Percentiles rank a stretch among this genome's conserved stretches.
These are phyloP conservation scores for Polytrichum commune DNA, from an alignment of 225 moss, liverwort and hornwort genomes.

Conservation along the genomic window DNA sequence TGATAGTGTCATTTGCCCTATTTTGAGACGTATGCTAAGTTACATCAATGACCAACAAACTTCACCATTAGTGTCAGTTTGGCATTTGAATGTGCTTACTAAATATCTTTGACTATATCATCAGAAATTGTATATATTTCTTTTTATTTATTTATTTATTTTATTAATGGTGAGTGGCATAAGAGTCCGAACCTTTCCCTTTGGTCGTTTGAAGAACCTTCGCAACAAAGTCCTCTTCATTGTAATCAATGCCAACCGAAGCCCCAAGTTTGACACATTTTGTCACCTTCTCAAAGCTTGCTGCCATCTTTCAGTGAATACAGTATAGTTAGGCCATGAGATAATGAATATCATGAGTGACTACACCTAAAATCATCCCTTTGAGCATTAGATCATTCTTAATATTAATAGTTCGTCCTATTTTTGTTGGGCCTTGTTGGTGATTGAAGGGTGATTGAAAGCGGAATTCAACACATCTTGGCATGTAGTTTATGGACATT, in stretches of 20 bases:
- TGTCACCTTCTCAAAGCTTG: constrained; percentile 6
- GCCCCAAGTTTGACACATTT: constrained; percentile 44
- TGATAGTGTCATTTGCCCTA: too few relatives aligned
- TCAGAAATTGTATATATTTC: too few relatives aligned
- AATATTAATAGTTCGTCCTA: not conserved
- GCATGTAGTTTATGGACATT: too few relatives aligned
- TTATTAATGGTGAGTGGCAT: not conserved
- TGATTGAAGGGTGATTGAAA: not conserved
- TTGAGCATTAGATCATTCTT: not conserved
- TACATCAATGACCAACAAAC: too few relatives aligned
- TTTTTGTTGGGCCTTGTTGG: not conserved
- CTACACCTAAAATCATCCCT: not conserved
- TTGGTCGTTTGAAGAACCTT: constrained; percentile 30
- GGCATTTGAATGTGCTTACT: too few relatives aligned
- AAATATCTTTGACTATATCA: too few relatives aligned
- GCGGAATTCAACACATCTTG: not conserved
- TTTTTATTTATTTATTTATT: constrained; percentile 21
- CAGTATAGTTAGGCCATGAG: not conserved
- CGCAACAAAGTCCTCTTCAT: constrained; percentile 40
- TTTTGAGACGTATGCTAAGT: too few relatives aligned
- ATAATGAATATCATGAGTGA: not conserved
- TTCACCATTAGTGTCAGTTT: too few relatives aligned
- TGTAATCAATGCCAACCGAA: constrained; percentile 41
- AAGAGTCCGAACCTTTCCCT: too few relatives aligned
- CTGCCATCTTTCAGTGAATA: constrained; percentile 11